A percentile compares a stretch with the other conserved stretches of the same genome.
Evolutionary conservation across 768 basidiomycete genomes (phyloP).

Genomic region (Lyophyllum decastes): DNA sequence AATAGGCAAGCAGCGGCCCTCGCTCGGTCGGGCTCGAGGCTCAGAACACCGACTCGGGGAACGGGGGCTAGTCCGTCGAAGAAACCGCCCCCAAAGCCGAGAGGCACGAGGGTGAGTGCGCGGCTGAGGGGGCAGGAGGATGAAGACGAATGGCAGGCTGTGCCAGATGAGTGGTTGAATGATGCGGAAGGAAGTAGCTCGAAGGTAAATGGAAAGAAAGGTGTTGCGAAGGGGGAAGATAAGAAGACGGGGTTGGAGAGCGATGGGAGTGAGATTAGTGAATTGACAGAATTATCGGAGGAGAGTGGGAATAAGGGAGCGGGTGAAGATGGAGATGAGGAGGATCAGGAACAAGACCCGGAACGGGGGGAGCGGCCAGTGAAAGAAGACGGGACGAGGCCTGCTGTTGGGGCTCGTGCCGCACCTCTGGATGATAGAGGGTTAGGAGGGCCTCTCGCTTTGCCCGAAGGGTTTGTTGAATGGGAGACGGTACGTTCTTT

Average conservation of each 20-base stretch:
- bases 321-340: constrained; percentile 15
- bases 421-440: constrained; percentile 13
- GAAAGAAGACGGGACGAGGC: constrained; percentile 13
- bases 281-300: constrained; percentile 74
- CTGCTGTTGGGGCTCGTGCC: constrained; percentile 1
- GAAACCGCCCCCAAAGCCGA: constrained; percentile 25
- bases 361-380: constrained; percentile 9
- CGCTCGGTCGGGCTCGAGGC: constrained; percentile 11
- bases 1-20: constrained; percentile 48
- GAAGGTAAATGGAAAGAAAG: constrained; percentile 10
- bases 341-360: constrained; percentile 13
- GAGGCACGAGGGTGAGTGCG: constrained; percentile 68
- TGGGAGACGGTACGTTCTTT: constrained; percentile 80
- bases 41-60: constrained; percentile 6
- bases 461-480: constrained; percentile 66
- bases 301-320: constrained; percentile 23
- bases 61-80: constrained; percentile 6
- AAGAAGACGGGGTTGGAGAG: constrained; percentile 60
- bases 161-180: constrained; percentile 76
- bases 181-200: constrained; percentile 7
- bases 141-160: constrained; percentile 77
- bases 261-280: constrained; percentile 66
- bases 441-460: constrained; percentile 20
- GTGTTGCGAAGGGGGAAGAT: constrained; percentile 7
- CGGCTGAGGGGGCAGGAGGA: constrained; percentile 60